phyloP scores from a whole-genome alignment of 2,329 filamentous ascomycete species.

The Diaporthe citrichinensis region DNA sequence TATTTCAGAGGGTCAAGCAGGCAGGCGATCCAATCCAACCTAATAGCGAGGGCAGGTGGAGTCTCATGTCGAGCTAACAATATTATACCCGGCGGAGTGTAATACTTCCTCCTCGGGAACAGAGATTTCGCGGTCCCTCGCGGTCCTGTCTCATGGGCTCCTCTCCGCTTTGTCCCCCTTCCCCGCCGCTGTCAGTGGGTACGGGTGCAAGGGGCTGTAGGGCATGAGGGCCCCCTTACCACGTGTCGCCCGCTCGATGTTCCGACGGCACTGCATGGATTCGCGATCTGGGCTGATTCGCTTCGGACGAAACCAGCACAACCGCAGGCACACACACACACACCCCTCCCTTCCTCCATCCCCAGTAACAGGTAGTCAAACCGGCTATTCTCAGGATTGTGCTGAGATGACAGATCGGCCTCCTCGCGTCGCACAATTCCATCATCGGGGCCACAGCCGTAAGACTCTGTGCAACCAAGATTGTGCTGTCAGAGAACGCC shows the following conservation, averaged over 20 bases:
- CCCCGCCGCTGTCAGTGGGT: constrained; percentile 17
- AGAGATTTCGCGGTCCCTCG: constrained; percentile 18
- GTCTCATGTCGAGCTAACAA: too few relatives aligned
- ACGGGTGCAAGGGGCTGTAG: constrained; percentile 18
- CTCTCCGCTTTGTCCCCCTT: background rate
- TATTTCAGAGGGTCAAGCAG: too few relatives aligned
- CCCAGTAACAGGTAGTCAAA: background rate
- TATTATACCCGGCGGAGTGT: too few relatives aligned
- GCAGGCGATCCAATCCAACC: too few relatives aligned
- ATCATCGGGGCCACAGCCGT: constrained; percentile 19
- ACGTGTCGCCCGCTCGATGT: constrained; percentile 32
- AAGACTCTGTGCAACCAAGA: constrained; percentile 7
- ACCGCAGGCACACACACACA: background rate
- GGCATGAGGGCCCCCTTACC: constrained; percentile 9
- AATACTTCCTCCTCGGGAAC: background rate
- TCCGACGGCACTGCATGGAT: constrained; percentile 32
- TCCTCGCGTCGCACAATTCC: constrained; percentile 25
- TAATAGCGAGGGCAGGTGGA: too few relatives aligned
- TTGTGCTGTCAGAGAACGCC: constrained; percentile 23
- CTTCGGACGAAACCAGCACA: constrained; percentile 5
- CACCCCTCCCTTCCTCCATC: background rate
- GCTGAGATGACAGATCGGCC: constrained; percentile 31
- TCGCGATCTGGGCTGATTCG: constrained; percentile 31
- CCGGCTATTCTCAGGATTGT: constrained; percentile 26
- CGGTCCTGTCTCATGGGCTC: constrained; percentile 17